phyloP scores from a whole-genome alignment of 495 filamentous ascomycete species.

The Lentithecium fluviatile region DNA sequence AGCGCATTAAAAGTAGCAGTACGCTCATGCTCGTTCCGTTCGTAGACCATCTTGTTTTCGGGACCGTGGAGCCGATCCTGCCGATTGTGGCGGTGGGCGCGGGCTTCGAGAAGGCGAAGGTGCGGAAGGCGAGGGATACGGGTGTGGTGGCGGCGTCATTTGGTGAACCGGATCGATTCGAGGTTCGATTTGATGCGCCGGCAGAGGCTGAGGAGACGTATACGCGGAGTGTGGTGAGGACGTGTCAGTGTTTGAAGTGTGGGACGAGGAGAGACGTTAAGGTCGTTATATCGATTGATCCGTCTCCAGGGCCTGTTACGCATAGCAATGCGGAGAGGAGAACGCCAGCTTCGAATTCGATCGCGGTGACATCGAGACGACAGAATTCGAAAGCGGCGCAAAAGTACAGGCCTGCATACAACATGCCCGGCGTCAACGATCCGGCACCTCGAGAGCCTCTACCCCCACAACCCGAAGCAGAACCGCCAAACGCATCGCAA shows the following conservation, averaged over 20 bases:
- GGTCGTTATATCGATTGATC: constrained; percentile 32
- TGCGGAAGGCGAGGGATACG: constrained; percentile 18
- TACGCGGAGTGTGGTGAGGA: constrained; percentile 19
- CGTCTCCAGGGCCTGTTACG: constrained; percentile 12
- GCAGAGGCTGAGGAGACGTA: constrained; percentile 21
- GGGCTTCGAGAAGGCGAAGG: constrained; percentile 17
- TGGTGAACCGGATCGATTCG: constrained; percentile 28
- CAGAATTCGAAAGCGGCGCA: constrained; percentile 22
- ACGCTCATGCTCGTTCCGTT: constrained; percentile 30
- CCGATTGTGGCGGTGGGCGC: constrained; percentile 28
- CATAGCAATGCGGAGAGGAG: background rate
- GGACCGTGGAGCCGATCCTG: constrained; percentile 29
- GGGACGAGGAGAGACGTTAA: constrained; percentile 31
- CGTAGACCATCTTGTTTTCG: constrained; percentile 31
- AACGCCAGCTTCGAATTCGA: too few species aligned
- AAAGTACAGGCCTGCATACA: constrained; percentile 27
- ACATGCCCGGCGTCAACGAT: constrained; percentile 18
- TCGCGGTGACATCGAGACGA: constrained; percentile 3
- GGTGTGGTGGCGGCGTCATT: background rate
- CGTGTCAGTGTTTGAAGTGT: constrained; percentile 34
- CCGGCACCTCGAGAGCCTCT: background rate
- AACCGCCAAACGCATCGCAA: background rate
- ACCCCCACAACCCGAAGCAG: background rate
- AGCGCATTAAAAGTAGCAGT: constrained; percentile 19
- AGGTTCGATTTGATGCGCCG: constrained; percentile 32